Conservation (phyloP, 495 filamentous ascomycete genomes). For the Polyplosphaeria fusca region DNA sequence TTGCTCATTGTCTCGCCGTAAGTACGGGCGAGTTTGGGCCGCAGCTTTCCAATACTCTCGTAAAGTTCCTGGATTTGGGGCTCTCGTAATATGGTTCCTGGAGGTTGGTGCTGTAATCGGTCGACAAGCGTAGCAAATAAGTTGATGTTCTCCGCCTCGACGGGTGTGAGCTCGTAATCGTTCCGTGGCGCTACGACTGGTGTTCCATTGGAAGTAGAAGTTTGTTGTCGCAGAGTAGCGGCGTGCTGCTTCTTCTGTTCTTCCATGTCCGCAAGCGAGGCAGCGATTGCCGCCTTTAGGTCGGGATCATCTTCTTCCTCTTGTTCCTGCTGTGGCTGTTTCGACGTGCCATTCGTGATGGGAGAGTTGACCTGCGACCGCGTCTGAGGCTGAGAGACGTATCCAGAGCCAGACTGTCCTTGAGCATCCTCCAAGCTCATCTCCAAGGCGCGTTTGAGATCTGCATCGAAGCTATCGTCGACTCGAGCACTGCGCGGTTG, state of each 20-base stretch:
- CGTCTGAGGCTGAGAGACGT: conserved; percentile 59
- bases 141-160: conserved; percentile 96
- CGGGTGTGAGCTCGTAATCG: conserved; percentile 89
- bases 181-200: conserved; percentile 60
- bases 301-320: conserved; percentile 87
- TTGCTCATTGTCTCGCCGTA: conserved; percentile 99
- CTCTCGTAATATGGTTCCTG: conserved; percentile 89
- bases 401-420: conserved; percentile 61
- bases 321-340: conserved; percentile 30
- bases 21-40: conserved; percentile 90
- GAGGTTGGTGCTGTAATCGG: conserved; percentile 88
- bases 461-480: conserved; percentile 88
- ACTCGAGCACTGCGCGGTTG: conserved; percentile 84
- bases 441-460: conserved; percentile 84
- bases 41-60: conserved; percentile 86
- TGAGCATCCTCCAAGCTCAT: conserved; percentile 96
- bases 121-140: conserved; percentile 94
- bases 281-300: conserved; percentile 91
- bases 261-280: conserved; percentile 97
- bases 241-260: conserved; percentile 91
- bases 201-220: conserved; percentile 45
- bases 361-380: conserved; percentile 43
- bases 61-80: conserved; percentile 98
- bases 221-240: conserved; percentile 71
- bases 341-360: conserved; percentile 42